Conservation (phyloP, 2,329 filamentous ascomycete genomes). For the Ophiostoma triangulosporum region DNA sequence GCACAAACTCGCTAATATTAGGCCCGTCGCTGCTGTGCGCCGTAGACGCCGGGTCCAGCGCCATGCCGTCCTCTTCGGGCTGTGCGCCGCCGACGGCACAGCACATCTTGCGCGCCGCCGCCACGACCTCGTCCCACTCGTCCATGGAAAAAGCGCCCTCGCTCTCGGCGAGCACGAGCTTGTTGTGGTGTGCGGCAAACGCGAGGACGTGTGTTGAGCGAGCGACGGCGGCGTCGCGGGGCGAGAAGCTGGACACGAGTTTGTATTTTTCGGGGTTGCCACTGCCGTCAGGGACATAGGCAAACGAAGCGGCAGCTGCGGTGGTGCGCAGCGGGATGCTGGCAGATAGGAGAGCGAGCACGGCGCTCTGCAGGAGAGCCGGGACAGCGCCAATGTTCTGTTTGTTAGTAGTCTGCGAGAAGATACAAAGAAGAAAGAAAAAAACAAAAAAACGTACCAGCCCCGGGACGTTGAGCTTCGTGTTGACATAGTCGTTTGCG, state of each 20-base stretch:
- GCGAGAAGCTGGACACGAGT: slow-evolving; percentile 46
- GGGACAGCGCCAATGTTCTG: slow-evolving; percentile 72
- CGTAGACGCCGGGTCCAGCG: slow-evolving; percentile 19
- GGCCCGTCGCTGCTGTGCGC: slow-evolving; percentile 34
- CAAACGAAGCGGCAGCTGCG: slow-evolving; percentile 51
- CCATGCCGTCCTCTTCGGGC: slow-evolving; percentile 16
- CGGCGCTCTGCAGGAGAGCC: slow-evolving; percentile 64
- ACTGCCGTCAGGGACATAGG: slow-evolving; percentile 38
- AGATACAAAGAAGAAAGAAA: not conserved
- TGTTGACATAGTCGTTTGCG: slow-evolving; percentile 49
- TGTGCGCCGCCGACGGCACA: slow-evolving; percentile 22
- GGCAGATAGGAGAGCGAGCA: slow-evolving; percentile 63
- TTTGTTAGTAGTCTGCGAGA: not conserved
- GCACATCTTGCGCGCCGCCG: slow-evolving; percentile 53
- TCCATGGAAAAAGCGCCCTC: slow-evolving; percentile 63
- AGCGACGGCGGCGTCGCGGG: slow-evolving; percentile 46
- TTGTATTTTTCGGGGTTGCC: slow-evolving; percentile 19
- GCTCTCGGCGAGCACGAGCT: slow-evolving; percentile 67
- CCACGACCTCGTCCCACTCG: slow-evolving; percentile 61
- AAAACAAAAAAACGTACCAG: slow-evolving; percentile 30
- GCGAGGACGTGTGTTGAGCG: slow-evolving; percentile 70
- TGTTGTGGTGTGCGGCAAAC: slow-evolving; percentile 59
- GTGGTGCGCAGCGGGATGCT: slow-evolving; percentile 68
- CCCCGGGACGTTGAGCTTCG: slow-evolving; percentile 45
- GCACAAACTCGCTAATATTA: slow-evolving; percentile 45